Base-by-base conservation (phyloP, 768 basidiomycete species). In the Pisolithus orientalis region DNA sequence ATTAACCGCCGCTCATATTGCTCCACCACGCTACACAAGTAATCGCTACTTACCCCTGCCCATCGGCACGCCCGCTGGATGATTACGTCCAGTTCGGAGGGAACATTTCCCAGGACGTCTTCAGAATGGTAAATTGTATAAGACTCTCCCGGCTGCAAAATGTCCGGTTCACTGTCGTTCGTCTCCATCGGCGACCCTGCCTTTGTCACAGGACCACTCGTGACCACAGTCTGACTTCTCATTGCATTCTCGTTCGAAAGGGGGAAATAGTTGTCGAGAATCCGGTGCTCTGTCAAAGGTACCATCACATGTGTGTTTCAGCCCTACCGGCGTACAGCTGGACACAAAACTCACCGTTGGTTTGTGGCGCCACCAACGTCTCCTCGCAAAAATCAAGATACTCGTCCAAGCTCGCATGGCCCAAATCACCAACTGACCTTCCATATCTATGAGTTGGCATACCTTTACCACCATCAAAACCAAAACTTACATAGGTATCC, bases 311-410 rank as follows among this genome's bases (percentile, higher is more conserved):
- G 44, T 31, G 28, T 28, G 44, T 27, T 9, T 16, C 29, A 14
- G 28, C 7, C 10, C 42, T 6, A 31, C n/a, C 6, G 16, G 29
- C 6, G 25, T 27, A n/a, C 46, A 39, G 39, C 13, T 48, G 53
- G 52, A 14, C 34, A 34, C 34, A 51, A 55, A 53, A 54, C 55
- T 54, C 61, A 63, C 70, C 68, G 32, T 58, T 55, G 32, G 43
- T 58, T 47, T 58, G 65, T 49, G 59, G 52, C 29, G 67, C 68
- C 8, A 76, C 51, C 55, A 90, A 59, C 25, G 79, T 80, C 29
- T 65, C 69, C 61, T 82, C 76, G 62, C 85, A 86, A 57, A 90
- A 87, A 24, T 65, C 67, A 39, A 90, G 66, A 62, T 88, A 90
- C 28, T 74, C 73, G 57, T 90, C 87, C 48, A 87, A 64, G 61